Base-by-base conservation (phyloP, 116 monocot species). In the Papilionanthe hybrid region DNA sequence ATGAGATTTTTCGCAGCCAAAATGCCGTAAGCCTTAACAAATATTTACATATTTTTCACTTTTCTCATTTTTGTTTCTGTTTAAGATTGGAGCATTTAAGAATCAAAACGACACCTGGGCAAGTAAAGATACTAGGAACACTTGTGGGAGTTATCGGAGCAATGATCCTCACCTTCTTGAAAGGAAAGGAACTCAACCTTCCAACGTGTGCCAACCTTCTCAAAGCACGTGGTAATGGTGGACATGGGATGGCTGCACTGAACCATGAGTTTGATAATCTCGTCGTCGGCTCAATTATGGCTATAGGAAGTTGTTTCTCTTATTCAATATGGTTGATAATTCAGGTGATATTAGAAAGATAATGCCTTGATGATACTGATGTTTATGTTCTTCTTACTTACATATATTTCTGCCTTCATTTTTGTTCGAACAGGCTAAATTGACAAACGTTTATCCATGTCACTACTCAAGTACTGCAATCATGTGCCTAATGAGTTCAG, bases 321-420 rank as follows among this genome's bases (percentile, higher is more conserved):
- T 89, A 85, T 78, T 76, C 90, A 71, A 41, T 81, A 37, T 95
- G 92, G 90, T 82, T 95, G 63, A 87, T 90, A 55, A 83, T 90
- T 85, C 92, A 92, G 95, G 94, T 95, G 82, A 86, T 60, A 42
- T 60, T 56, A 49, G 49, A 49, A 49, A 37, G 17, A 28, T 0
- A 9, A 2, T 45, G 53, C 43, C 55, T 15, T 43, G 45, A 12
- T 63, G 43, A 58, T 42, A 3, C 19, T 42, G 13, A 42, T 19
- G n/a, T 5, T 28, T n/a, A 72, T 18, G 43, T 15, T 55, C 6
- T 77, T 58, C 65, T 66, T 29, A 78, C 30, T 57, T 7, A n/a
- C 43, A 22, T 45, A 20, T 56, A 19, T 43, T 25, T 63, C 1
- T 22, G 48, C 23, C 15, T 79, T n/a, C 9, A 6, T 67, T 2